Evolutionary conservation across 306 rosid species (phyloP).

Genomic region (Rosa rugosa): DNA sequence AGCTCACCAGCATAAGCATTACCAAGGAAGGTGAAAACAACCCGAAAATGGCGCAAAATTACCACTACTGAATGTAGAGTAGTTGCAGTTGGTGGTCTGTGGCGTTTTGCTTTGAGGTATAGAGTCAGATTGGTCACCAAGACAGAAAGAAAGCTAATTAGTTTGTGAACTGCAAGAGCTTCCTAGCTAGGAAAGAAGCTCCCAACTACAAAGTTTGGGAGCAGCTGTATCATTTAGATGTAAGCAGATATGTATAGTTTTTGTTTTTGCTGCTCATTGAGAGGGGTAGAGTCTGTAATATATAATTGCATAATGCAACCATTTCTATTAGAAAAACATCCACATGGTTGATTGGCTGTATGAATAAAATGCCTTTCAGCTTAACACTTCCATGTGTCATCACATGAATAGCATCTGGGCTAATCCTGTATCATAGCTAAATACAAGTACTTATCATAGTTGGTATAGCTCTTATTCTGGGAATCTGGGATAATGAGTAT

Average conservation of each 20-base stretch:
- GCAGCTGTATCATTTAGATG: neutral
- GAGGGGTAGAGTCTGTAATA: neutral
- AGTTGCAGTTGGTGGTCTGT: neutral
- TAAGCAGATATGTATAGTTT: neutral
- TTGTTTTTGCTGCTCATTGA: neutral
- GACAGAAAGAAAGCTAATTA: neutral
- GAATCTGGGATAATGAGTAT: neutral
- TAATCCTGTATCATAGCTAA: neutral
- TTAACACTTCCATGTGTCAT: neutral
- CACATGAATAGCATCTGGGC: neutral
- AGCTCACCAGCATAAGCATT: conserved; percentile 38
- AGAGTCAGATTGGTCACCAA: neutral
- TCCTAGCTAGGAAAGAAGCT: neutral
- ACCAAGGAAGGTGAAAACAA: conserved; percentile 33
- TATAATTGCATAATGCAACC: neutral
- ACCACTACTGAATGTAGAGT: neutral
- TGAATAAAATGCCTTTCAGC: neutral
- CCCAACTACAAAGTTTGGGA: neutral
- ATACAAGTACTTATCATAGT: neutral
- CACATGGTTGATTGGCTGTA: neutral
- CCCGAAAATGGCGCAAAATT: conserved; percentile 1
- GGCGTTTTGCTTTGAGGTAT: neutral
- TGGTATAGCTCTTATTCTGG: neutral
- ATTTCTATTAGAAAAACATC: neutral
- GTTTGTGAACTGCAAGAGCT: neutral